Evolutionary conservation across 768 basidiomycete species (phyloP).

Genomic region (Suillus plorans): DNA sequence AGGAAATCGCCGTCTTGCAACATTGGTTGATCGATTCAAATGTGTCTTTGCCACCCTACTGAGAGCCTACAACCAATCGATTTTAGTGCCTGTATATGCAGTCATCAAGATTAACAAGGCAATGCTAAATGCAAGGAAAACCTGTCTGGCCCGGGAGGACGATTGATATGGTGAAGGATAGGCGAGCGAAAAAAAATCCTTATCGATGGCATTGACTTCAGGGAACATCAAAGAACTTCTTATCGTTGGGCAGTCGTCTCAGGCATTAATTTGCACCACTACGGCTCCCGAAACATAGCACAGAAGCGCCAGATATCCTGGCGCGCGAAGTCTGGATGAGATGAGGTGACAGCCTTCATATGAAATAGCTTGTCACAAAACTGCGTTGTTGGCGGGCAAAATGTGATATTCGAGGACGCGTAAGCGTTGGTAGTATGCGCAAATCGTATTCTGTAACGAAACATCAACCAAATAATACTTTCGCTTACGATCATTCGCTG

Average conservation of each 20-base stretch:
- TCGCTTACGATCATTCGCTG: not conserved
- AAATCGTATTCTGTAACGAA: not conserved
- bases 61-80: not conserved
- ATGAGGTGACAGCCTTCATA: not conserved
- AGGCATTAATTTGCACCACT: too few species aligned
- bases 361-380: not conserved
- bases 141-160: not conserved
- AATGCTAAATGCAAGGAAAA: not conserved
- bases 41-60: too few species aligned
- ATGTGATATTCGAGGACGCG: not conserved
- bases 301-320: not conserved
- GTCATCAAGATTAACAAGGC: not conserved
- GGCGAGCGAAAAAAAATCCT: not conserved
- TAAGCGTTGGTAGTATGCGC: not conserved
- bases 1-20: not conserved
- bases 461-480: not conserved
- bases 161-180: not conserved
- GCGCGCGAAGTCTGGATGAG: not conserved
- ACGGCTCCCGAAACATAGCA: not conserved
- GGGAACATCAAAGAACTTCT: not conserved
- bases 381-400: not conserved
- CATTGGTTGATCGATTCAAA: not conserved
- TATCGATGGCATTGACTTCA: not conserved
- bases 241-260: not conserved
- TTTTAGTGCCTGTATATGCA: not conserved